Base-by-base conservation (phyloP, 2,329 filamentous ascomycete genomes). In the Venturia effusa region DNA sequence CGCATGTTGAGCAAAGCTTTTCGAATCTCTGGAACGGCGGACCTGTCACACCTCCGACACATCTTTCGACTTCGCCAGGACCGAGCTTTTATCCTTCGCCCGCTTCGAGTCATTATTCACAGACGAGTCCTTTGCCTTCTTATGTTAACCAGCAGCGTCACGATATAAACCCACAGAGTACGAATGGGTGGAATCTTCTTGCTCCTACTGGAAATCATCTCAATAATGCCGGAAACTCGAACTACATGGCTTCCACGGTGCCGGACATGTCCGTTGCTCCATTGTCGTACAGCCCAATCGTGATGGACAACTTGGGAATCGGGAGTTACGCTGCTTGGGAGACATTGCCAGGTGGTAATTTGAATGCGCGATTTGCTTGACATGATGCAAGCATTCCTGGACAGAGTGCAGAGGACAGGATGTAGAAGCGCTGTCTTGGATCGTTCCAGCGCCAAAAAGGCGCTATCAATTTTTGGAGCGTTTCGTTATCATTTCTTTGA, bases 281-380 rank as follows among this genome's bases (percentile, higher is more conserved):
- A 11, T 45, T 60, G 61, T 22, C 43, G 39, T 45, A 34, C 11
- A 34, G 48, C 15, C 40, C 61, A 7, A 59, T 60, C 5, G 43
- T 43, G 11, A 59, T 65, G 34, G 63, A 62, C n/a, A 66, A 66
- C 27, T 39, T 65, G 54, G 66, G 64, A 7, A 40, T 63, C 19
- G 61, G 45, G 1, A 64, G 19, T 22, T 57, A 27, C 15, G 59
- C 61, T 6, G 67, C 66, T 5, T 68, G 66, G 65, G 67, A 68
- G 30, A 68, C 67, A 11, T 60, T 67, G 24, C 67, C 67, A 13
- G 66, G 67, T 39, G 67, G 67, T 10, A 66, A 64, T 37, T 45
- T 67, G 63, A 68, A 68, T 43, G 63, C 64, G 32, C 39, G 67
- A 32, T 68, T 68, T 55, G 59, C 59, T 17, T 60, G 34, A 60